Percentiles rank a stretch among this genome's conserved stretches.
phyloP scores from a whole-genome alignment of 2,329 filamentous ascomycete genomes.

The Dothiorella sarmentorum region DNA sequence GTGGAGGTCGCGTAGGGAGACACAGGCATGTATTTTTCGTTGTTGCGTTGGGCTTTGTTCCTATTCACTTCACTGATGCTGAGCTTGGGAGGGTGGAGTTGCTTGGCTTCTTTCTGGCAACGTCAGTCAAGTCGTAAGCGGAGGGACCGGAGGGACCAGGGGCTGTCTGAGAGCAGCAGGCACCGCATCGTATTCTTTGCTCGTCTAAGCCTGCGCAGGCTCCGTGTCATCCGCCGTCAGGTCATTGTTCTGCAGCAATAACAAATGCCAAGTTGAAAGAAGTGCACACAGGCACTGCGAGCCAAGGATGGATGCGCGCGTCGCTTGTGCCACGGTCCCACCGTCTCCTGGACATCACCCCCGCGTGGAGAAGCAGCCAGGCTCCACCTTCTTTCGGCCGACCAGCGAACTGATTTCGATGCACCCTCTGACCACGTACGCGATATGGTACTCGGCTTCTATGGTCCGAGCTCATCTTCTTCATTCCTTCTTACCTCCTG shows the following conservation, averaged over 20 bases:
- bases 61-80: not conserved
- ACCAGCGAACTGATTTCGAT: too few species aligned
- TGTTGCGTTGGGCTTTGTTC: slow-evolving; percentile 2
- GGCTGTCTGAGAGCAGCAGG: not conserved
- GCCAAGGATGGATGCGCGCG: not conserved
- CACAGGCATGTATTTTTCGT: not conserved
- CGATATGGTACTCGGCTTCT: too few species aligned
- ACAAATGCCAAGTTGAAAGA: slow-evolving; percentile 3
- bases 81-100: not conserved
- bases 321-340: too few species aligned
- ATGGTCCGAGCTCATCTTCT: too few species aligned
- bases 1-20: not conserved
- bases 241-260: not conserved
- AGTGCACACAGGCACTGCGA: not conserved
- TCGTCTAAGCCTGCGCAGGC: not conserved
- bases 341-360: too few species aligned
- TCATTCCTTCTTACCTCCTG: too few species aligned
- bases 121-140: slow-evolving; percentile 18
- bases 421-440: too few species aligned
- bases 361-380: too few species aligned
- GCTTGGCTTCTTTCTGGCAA: too few species aligned
- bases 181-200: not conserved
- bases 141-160: slow-evolving; percentile 9
- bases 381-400: too few species aligned
- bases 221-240: not conserved